phyloP scores from a whole-genome alignment of 2,329 filamentous ascomycete species.

The Ceratocystis albifundus region DNA sequence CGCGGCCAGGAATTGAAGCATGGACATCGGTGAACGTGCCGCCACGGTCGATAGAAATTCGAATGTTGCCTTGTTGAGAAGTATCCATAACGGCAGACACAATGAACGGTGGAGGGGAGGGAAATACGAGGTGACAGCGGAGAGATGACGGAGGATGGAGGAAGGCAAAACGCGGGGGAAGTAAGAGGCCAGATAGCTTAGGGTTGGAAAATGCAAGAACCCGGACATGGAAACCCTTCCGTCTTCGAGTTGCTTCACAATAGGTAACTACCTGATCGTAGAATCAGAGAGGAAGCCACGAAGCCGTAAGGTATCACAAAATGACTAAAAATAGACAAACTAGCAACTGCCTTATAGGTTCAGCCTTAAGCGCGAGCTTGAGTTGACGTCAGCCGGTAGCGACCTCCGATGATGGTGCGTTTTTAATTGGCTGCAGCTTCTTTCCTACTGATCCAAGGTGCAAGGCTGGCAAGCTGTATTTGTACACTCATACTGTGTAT shows the following conservation, averaged over 20 bases:
- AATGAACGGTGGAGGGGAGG: too few relatives aligned
- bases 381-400: background rate
- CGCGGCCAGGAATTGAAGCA: constrained; percentile 58
- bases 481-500: background rate
- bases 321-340: background rate
- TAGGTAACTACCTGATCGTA: background rate
- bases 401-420: constrained; percentile 43
- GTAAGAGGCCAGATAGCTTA: background rate
- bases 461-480: background rate
- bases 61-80: constrained; percentile 41
- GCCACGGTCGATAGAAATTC: constrained; percentile 68
- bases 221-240: background rate
- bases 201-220: background rate
- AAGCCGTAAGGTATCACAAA: too few relatives aligned
- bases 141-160: background rate
- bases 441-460: background rate
- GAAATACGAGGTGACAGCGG: background rate
- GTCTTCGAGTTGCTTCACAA: background rate
- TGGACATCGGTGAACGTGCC: constrained; percentile 92
- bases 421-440: constrained; percentile 48
- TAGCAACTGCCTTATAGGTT: background rate
- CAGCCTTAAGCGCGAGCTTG: background rate
- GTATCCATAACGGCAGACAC: background rate
- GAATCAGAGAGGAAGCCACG: too few relatives aligned
- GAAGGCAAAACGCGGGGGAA: background rate